phyloP scores from a whole-genome alignment of 768 basidiomycete species.

The Serendipita sp. region DNA sequence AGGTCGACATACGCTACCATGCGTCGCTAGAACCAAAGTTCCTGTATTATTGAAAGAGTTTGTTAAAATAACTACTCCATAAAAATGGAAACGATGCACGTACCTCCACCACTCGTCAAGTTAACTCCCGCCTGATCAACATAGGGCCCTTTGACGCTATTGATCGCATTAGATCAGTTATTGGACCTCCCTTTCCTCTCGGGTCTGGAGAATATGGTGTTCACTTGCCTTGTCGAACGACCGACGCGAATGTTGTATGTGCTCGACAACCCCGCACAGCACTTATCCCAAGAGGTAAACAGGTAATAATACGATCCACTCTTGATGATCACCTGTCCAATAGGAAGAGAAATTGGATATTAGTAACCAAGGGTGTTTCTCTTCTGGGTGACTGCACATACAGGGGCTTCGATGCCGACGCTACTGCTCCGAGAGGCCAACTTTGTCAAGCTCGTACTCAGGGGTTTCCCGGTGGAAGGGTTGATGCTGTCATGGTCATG shows the following conservation, averaged over 20 bases:
- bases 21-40: constrained; percentile 27
- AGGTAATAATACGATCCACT: constrained; percentile 33
- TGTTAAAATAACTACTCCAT: background rate
- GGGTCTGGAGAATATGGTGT: background rate
- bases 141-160: constrained; percentile 28
- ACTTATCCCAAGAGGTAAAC: constrained; percentile 39
- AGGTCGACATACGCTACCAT: constrained; percentile 25
- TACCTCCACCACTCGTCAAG: constrained; percentile 33
- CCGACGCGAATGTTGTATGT: constrained; percentile 48
- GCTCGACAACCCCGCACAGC: constrained; percentile 32
- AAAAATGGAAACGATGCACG: constrained; percentile 10
- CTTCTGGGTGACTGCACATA: no score
- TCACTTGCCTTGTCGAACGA: constrained; percentile 26
- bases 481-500: constrained; percentile 16
- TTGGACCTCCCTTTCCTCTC: no score
- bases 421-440: constrained; percentile 19
- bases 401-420: constrained; percentile 31
- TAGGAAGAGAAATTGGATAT: background rate
- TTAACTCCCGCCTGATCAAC: constrained; percentile 32
- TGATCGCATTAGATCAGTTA: background rate
- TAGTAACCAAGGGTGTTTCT: background rate
- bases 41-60: background rate
- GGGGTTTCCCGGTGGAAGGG: constrained; percentile 28
- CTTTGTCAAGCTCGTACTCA: constrained; percentile 13
- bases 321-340: constrained; percentile 23